Conservation (phyloP, 208 protist genomes). For the Balamuthia mandrillaris region DNA sequence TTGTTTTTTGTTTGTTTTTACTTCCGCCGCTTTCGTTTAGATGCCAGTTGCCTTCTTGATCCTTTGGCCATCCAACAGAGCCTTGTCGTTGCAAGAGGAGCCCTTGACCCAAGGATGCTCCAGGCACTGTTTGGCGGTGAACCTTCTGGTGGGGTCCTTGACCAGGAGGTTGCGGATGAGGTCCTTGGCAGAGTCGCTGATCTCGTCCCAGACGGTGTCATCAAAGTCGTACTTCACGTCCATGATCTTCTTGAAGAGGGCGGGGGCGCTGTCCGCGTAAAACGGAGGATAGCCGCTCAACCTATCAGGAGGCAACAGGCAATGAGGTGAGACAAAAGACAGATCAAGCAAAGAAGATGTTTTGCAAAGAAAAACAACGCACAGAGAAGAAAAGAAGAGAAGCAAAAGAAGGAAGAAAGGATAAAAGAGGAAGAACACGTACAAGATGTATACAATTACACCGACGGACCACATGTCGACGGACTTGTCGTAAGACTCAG, state of each 20-base stretch:
- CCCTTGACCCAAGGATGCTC: slow-evolving; percentile 63
- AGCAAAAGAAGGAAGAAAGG: background rate
- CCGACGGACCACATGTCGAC: slow-evolving; percentile 18
- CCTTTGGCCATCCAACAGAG: too few relatives aligned
- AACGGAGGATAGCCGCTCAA: slow-evolving; percentile 62
- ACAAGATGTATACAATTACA: slow-evolving; percentile 25
- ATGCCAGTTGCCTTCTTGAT: too few relatives aligned
- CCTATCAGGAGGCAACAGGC: background rate
- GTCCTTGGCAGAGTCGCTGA: slow-evolving; percentile 60
- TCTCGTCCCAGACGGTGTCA: slow-evolving; percentile 44
- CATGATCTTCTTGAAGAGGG: slow-evolving; percentile 62
- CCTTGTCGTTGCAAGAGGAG: too few relatives aligned
- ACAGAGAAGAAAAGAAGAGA: background rate
- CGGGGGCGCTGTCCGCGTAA: slow-evolving; percentile 53
- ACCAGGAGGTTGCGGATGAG: slow-evolving; percentile 65
- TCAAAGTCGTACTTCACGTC: slow-evolving; percentile 58
- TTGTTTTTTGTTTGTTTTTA: too few relatives aligned
- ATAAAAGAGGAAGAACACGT: slow-evolving; percentile 41
- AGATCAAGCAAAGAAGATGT: too few relatives aligned
- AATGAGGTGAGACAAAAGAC: too few relatives aligned
- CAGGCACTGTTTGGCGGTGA: slow-evolving; percentile 58
- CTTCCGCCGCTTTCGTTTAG: too few relatives aligned
- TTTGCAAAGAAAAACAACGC: too few relatives aligned
- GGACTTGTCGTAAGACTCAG: background rate
- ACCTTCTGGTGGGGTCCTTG: slow-evolving; percentile 52